Conservation (phyloP, 2,329 filamentous ascomycete genomes). For the Mycogone perniciosa region DNA sequence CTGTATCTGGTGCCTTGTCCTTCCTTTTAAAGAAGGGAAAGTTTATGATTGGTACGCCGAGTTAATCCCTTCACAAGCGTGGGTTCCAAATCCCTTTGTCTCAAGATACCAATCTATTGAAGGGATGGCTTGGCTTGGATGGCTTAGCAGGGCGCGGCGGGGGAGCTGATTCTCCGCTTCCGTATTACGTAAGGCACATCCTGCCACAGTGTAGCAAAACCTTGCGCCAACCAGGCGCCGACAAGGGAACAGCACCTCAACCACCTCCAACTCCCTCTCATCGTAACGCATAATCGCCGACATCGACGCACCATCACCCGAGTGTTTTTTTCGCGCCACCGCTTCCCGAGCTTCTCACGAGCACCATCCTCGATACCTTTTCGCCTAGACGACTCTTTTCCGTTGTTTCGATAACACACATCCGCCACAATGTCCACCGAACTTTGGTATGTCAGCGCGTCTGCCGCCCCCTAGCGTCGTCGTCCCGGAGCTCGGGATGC, state of each 20-base stretch:
- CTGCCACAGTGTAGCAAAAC: slow-evolving; percentile 13
- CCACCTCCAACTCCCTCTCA: slow-evolving; percentile 9
- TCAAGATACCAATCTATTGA: no score
- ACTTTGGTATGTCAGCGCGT: slow-evolving; percentile 16
- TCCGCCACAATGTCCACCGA: slow-evolving; percentile 13
- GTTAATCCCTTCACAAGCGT: no score
- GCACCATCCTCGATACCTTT: background rate
- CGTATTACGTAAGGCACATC: slow-evolving; percentile 12
- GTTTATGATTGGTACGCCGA: no score
- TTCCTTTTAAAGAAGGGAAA: no score
- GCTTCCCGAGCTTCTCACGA: slow-evolving; percentile 7
- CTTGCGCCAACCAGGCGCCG: slow-evolving; percentile 9
- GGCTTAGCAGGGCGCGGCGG: background rate
- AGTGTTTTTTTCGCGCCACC: slow-evolving; percentile 3
- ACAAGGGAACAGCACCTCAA: slow-evolving; percentile 12
- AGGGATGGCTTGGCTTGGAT: no score
- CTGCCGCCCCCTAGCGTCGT: slow-evolving; percentile 4
- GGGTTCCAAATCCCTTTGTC: no score
- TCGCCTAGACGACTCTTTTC: background rate
- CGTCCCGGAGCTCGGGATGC: slow-evolving; percentile 10
- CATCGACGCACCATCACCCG: slow-evolving; percentile 4
- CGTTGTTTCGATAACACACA: slow-evolving; percentile 3
- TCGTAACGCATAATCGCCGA: background rate
- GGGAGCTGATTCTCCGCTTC: slow-evolving; percentile 13
- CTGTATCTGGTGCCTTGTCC: no score